These are phyloP conservation scores for Parascedosporium putredinis DNA, from an alignment of 2,329 filamentous ascomycete genomes.

Conservation along the genomic window DNA sequence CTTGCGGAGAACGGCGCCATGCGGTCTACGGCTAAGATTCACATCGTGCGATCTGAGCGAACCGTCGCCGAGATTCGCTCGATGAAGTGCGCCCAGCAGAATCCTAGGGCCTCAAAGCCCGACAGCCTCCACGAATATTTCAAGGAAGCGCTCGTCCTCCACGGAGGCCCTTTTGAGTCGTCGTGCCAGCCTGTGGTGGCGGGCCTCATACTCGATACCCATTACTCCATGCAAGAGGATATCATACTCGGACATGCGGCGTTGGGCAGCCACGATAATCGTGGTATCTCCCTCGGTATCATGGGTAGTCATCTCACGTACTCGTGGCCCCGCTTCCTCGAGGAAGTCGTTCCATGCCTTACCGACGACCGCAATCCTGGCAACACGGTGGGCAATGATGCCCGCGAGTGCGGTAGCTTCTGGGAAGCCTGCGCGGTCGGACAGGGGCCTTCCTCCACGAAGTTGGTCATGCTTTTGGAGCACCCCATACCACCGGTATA, in stretches of 20 bases:
- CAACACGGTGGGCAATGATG: constrained; percentile 28
- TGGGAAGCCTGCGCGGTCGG: constrained; percentile 38
- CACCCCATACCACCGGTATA: constrained; percentile 56
- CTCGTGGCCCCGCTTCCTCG: constrained; percentile 58
- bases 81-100: constrained; percentile 55
- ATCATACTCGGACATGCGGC: constrained; percentile 58
- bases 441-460: constrained; percentile 65
- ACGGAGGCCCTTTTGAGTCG: constrained; percentile 21
- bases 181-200: constrained; percentile 52
- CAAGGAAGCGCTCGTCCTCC: constrained; percentile 33
- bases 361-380: constrained; percentile 26
- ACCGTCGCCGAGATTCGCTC: constrained; percentile 57
- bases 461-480: constrained; percentile 60
- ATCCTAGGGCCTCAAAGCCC: constrained; percentile 41
- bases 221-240: constrained; percentile 50
- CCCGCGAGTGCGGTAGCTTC: constrained; percentile 29
- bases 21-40: constrained; percentile 46
- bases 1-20: constrained; percentile 7
- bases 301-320: constrained; percentile 64
- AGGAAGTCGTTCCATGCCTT: constrained; percentile 49
- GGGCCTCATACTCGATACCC: constrained; percentile 58
- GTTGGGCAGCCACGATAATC: constrained; percentile 39
- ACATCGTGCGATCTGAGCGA: constrained; percentile 54
- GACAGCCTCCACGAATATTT: constrained; percentile 38
- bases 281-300: constrained; percentile 54